Evolutionary conservation across 2,329 filamentous ascomycete genomes (phyloP).

Genomic region (Cladosporium sp.): DNA sequence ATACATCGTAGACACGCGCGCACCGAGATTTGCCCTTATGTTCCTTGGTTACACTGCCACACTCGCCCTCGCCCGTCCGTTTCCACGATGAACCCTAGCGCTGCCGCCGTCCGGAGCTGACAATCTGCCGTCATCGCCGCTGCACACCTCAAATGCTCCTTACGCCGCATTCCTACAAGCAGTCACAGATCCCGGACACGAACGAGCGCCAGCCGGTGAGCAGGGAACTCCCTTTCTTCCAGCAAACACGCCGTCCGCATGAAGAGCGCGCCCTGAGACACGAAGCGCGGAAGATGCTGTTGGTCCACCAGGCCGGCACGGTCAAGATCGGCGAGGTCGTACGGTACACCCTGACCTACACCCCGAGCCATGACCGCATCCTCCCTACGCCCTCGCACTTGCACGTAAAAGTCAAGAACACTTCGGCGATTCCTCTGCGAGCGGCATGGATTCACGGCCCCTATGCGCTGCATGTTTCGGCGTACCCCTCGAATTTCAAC

Average conservation of each 20-base stretch:
- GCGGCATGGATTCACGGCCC: conserved; percentile 96
- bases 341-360: conserved; percentile 88
- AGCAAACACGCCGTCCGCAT: conserved; percentile 13
- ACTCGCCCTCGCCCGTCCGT: not conserved
- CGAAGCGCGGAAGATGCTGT: conserved; percentile 63
- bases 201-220: conserved; percentile 2
- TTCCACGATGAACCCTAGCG: not conserved
- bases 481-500: conserved; percentile 80
- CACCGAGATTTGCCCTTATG: conserved; percentile 5
- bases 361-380: conserved; percentile 83
- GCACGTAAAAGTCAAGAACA: conserved; percentile 87
- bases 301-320: conserved; percentile 85
- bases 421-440: conserved; percentile 82
- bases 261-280: conserved; percentile 1
- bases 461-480: conserved; percentile 84
- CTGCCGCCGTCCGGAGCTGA: conserved; percentile 9
- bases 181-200: conserved; percentile 9
- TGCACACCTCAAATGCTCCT: conserved; percentile 10
- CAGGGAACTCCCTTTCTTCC: conserved; percentile 13
- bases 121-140: not conserved
- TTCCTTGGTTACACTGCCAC: conserved; percentile 1
- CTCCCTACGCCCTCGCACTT: conserved; percentile 79
- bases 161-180: conserved; percentile 7
- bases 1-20: conserved; percentile 4
- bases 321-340: conserved; percentile 94